phyloP scores from a whole-genome alignment of 371 early-diverging fungal genomes.

The Phascolomyces articulosus region DNA sequence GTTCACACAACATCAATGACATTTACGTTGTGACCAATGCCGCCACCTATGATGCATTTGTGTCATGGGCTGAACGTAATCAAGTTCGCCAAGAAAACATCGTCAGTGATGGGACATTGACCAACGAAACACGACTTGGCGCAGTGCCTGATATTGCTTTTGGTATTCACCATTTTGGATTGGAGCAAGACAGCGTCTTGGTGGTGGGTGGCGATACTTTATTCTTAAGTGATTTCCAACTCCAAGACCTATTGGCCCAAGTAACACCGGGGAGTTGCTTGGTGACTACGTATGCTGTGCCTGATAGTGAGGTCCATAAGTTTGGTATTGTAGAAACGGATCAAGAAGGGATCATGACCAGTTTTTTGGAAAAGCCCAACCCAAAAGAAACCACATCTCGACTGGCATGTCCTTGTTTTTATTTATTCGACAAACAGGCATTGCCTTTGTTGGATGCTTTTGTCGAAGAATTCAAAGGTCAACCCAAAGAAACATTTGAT shows the following conservation, averaged over 20 bases:
- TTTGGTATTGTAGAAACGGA: conserved; percentile 59
- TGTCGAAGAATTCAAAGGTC: conserved; percentile 34
- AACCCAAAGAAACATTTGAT: conserved; percentile 53
- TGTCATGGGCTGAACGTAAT: conserved; percentile 48
- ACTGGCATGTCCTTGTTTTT: conserved; percentile 68
- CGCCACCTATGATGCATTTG: conserved; percentile 42
- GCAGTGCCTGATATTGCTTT: conserved; percentile 61
- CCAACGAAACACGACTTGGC: conserved; percentile 60
- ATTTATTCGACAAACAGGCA: conserved; percentile 37
- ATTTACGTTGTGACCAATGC: conserved; percentile 54
- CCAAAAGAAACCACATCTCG: conserved; percentile 48
- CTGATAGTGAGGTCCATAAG: conserved; percentile 48
- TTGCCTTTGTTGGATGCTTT: conserved; percentile 46
- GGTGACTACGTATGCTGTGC: conserved; percentile 53
- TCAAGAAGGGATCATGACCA: conserved; percentile 34
- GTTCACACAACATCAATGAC: conserved; percentile 25
- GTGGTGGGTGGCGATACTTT: conserved; percentile 66
- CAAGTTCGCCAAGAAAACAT: conserved; percentile 44
- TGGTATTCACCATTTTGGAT: conserved; percentile 44
- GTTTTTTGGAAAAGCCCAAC: conserved; percentile 61
- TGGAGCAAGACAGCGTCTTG: conserved; percentile 37
- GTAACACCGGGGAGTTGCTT: conserved; percentile 25
- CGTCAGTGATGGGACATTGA: conserved; percentile 53
- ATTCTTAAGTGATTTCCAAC: conserved; percentile 55
- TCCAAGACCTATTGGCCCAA: conserved; percentile 25